Percentiles rank a stretch among this genome's conserved stretches.
These are phyloP conservation scores for Tympanopsis confertula DNA, from an alignment of 2,329 filamentous ascomycete genomes.

Conservation along the genomic window DNA sequence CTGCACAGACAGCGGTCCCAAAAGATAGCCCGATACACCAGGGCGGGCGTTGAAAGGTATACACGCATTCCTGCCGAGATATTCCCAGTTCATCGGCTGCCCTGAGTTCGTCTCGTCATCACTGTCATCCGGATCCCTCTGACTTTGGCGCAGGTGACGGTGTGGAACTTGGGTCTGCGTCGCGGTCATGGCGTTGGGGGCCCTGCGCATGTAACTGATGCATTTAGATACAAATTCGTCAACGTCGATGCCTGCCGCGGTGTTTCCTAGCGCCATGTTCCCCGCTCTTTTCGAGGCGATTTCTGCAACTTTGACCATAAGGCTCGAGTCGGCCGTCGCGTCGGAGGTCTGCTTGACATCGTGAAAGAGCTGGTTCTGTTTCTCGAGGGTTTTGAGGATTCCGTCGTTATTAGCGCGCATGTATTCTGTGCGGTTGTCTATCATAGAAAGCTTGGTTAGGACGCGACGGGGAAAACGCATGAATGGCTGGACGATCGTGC, in stretches of 20 bases:
- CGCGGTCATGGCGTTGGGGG: slow-evolving; percentile 7
- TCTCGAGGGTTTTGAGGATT: slow-evolving; percentile 5
- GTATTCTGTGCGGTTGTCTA: slow-evolving; percentile 4
- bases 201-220: slow-evolving; percentile 45
- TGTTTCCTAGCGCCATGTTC: slow-evolving; percentile 40
- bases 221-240: slow-evolving; percentile 58
- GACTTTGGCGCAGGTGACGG: not conserved
- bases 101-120: slow-evolving; percentile 40
- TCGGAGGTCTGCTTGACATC: slow-evolving; percentile 16
- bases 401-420: slow-evolving; percentile 4
- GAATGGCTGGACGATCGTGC: not conserved
- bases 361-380: slow-evolving; percentile 4
- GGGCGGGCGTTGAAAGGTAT: slow-evolving; percentile 47
- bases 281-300: slow-evolving; percentile 45
- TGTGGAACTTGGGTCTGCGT: slow-evolving; percentile 4
- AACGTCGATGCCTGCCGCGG: slow-evolving; percentile 44
- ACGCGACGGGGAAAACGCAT: not conserved
- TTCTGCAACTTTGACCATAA: slow-evolving; percentile 47
- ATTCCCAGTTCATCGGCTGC: slow-evolving; percentile 47
- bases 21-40: slow-evolving; percentile 47
- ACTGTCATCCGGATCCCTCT: slow-evolving; percentile 17
- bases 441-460: slow-evolving; percentile 3
- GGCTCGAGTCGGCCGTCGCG: slow-evolving; percentile 50
- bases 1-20: slow-evolving; percentile 54
- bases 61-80: slow-evolving; percentile 44